Evolutionary conservation across 2,329 filamentous ascomycete species (phyloP).

Genomic region (Alternaria hordeiaustralica): DNA sequence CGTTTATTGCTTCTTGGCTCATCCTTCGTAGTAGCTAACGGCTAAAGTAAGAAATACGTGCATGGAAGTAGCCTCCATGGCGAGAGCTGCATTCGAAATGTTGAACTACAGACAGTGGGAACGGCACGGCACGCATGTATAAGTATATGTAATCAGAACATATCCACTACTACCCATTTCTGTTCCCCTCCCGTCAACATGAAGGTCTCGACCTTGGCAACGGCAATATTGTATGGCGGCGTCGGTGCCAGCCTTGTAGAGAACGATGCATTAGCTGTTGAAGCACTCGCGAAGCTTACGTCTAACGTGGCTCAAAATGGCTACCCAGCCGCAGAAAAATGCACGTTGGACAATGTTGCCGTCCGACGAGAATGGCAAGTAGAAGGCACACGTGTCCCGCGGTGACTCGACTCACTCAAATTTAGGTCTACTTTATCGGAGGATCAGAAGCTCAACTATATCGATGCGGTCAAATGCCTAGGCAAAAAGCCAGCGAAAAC

Average conservation of each 20-base stretch:
- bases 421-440: not conserved
- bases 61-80: not conserved
- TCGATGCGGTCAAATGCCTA: slow-evolving; percentile 28
- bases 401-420: not conserved
- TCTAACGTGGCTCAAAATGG: not conserved
- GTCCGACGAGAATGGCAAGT: not conserved
- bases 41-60: not conserved
- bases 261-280: not conserved
- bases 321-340: not conserved
- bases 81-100: not conserved
- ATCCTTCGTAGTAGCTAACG: not conserved
- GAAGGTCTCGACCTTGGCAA: not conserved
- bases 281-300: not conserved
- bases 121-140: not conserved
- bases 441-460: slow-evolving; percentile 13
- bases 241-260: not conserved
- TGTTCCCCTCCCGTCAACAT: not conserved
- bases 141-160: not conserved
- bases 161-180: not conserved
- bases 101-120: not conserved
- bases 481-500: slow-evolving; percentile 19
- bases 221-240: not conserved
- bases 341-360: not conserved
- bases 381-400: not conserved
- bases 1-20: not conserved